Evolutionary conservation across 352 stramenopile genomes (phyloP).

Genomic region (Phytophthora fragariaefolia): DNA sequence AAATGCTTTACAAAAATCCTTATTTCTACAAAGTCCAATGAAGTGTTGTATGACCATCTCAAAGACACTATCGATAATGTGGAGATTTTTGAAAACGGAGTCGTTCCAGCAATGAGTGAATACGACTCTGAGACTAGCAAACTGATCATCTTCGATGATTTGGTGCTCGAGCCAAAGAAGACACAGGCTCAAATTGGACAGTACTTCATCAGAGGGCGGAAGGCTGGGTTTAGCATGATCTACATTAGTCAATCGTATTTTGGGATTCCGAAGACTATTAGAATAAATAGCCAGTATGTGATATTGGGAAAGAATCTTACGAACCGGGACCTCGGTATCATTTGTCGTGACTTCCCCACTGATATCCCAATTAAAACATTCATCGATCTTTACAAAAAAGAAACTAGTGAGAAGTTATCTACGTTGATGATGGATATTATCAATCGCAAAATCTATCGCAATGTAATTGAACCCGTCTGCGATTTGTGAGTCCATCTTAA

Average conservation of each 20-base stretch:
- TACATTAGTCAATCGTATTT: constrained; percentile 25
- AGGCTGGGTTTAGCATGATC: constrained; percentile 13
- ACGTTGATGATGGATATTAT: constrained; percentile 29
- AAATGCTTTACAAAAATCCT: constrained; percentile 27
- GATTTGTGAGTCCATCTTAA: constrained; percentile 32
- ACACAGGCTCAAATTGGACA: constrained; percentile 22
- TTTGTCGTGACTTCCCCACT: constrained; percentile 15
- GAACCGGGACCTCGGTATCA: constrained; percentile 15
- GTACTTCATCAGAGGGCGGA: constrained; percentile 15
- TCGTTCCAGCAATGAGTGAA: constrained; percentile 11
- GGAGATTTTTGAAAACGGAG: constrained; percentile 10
- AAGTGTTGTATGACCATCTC: constrained; percentile 23
- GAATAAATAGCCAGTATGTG: constrained; percentile 23
- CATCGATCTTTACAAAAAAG: constrained; percentile 26
- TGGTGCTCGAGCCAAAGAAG: not conserved
- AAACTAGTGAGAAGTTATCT: constrained; percentile 13
- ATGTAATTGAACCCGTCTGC: constrained; percentile 17
- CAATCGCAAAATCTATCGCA: constrained; percentile 21
- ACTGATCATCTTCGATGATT: constrained; percentile 20
- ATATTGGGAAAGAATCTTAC: constrained; percentile 19
- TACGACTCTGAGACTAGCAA: constrained; percentile 23
- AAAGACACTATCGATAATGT: constrained; percentile 21
- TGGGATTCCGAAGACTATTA: constrained; percentile 19
- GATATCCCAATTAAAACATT: constrained; percentile 18
- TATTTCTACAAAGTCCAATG: constrained; percentile 19